Percentiles rank a stretch among this genome's conserved stretches.
Evolutionary conservation across 129 eudicot species (phyloP).

Genomic region (Gnaphalium uliginosum): DNA sequence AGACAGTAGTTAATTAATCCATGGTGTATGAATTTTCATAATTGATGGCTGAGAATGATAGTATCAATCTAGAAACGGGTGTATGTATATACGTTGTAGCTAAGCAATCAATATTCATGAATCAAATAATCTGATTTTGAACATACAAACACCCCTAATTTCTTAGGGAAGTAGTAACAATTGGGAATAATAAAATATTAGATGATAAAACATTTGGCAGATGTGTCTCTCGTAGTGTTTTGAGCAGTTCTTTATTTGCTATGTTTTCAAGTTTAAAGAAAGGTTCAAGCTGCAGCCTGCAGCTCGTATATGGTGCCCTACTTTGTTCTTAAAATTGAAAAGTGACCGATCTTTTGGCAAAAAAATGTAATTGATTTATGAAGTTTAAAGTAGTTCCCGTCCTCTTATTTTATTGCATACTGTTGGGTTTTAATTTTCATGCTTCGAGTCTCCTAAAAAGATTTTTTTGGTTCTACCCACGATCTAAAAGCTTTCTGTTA

Average conservation of each 20-base stretch:
- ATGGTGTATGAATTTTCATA: neutral
- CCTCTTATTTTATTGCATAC: neutral
- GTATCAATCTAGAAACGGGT: neutral
- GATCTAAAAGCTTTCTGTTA: neutral
- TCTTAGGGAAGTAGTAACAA: neutral
- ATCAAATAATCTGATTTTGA: too few relatives aligned
- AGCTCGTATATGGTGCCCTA: slow-evolving; percentile 5
- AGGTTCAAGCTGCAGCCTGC: neutral
- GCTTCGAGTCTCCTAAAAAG: neutral
- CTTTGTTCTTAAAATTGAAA: neutral
- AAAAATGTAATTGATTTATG: neutral
- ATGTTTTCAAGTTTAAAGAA: neutral
- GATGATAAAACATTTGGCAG: slow-evolving; percentile 8
- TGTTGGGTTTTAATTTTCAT: neutral
- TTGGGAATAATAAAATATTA: neutral
- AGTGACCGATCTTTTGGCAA: neutral
- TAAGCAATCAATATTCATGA: neutral
- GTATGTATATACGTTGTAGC: neutral
- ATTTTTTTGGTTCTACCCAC: neutral
- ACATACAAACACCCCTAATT: neutral
- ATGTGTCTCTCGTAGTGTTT: too few relatives aligned
- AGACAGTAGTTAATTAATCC: neutral
- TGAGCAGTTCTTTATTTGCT: neutral
- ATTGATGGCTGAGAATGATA: neutral
- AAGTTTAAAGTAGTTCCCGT: neutral